These are phyloP conservation scores for Amoebophrya sp. DNA, from an alignment of 169 alveolate species.

Conservation along the genomic window DNA sequence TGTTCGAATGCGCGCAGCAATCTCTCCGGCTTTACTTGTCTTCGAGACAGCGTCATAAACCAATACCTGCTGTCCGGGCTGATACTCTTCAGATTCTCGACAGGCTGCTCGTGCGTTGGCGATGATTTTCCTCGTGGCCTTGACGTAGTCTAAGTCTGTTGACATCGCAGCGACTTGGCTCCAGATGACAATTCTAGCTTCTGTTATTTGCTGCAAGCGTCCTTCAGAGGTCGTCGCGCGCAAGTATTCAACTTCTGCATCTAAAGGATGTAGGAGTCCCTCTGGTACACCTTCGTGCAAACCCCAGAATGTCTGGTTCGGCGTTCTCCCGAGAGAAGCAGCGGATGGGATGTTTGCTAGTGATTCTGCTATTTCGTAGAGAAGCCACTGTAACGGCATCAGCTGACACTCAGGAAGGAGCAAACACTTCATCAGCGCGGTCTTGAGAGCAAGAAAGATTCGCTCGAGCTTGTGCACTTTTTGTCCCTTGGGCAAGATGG, in stretches of 20 bases:
- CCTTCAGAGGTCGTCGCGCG: background rate
- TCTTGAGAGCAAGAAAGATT: background rate
- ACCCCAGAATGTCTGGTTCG: background rate
- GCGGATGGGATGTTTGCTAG: background rate
- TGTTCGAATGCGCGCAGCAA: background rate
- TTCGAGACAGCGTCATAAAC: background rate
- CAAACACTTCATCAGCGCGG: background rate
- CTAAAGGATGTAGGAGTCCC: background rate
- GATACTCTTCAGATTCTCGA: background rate
- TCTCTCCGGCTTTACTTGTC: background rate
- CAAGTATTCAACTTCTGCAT: background rate
- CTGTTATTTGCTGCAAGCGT: background rate
- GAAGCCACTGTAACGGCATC: background rate
- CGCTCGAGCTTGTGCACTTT: background rate
- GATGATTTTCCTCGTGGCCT: background rate
- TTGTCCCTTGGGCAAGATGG: background rate
- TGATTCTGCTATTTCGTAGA: background rate
- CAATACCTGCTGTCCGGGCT: background rate
- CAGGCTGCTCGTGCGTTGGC: background rate
- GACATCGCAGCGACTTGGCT: background rate
- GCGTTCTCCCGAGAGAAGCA: background rate
- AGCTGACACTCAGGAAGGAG: background rate
- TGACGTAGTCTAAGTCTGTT: background rate
- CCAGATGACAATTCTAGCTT: background rate
- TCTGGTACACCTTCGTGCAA: background rate